Percentiles rank a stretch among this genome's conserved stretches.
These are phyloP conservation scores for Penicillium canescens DNA, from an alignment of 495 filamentous ascomycete species.

Conservation along the genomic window DNA sequence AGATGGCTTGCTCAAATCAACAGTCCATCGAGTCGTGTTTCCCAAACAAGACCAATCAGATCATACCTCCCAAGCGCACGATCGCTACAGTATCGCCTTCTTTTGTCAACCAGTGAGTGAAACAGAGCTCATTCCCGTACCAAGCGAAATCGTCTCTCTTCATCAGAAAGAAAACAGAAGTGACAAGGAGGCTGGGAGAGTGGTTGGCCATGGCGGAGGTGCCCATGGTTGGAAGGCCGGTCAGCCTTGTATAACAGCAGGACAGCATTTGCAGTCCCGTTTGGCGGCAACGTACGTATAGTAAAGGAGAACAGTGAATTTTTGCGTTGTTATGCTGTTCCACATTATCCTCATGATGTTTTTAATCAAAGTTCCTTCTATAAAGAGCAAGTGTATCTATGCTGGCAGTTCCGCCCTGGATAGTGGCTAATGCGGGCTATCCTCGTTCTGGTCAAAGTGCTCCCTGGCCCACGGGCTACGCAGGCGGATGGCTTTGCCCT, in stretches of 20 bases:
- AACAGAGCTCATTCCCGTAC: conserved; percentile 63
- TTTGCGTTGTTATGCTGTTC: too few species aligned
- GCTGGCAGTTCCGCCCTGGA: too few species aligned
- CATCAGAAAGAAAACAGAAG: conserved; percentile 6
- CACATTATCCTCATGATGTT: too few species aligned
- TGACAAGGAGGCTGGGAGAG: neutral
- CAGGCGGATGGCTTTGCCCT: conserved; percentile 35
- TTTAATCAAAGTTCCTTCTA: too few species aligned
- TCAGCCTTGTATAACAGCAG: conserved; percentile 63
- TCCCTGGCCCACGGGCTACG: conserved; percentile 44
- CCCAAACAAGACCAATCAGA: conserved; percentile 28
- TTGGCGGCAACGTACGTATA: conserved; percentile 6
- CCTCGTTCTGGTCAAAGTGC: conserved; percentile 40
- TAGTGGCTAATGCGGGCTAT: conserved; percentile 27
- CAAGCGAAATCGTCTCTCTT: conserved; percentile 54
- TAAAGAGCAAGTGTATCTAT: too few species aligned
- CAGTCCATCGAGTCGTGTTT: conserved; percentile 79
- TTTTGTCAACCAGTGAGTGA: conserved; percentile 76
- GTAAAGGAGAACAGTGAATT: neutral
- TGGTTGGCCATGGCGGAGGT: conserved; percentile 25
- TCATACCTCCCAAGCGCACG: conserved; percentile 36
- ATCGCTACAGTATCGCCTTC: conserved; percentile 79
- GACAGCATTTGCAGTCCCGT: conserved; percentile 59
- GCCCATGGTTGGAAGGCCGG: conserved; percentile 25
- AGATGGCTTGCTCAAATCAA: conserved; percentile 68